Evolutionary conservation across 1,284 basidiomycete genomes (phyloP).

Genomic region (Polyporus tsugae): DNA sequence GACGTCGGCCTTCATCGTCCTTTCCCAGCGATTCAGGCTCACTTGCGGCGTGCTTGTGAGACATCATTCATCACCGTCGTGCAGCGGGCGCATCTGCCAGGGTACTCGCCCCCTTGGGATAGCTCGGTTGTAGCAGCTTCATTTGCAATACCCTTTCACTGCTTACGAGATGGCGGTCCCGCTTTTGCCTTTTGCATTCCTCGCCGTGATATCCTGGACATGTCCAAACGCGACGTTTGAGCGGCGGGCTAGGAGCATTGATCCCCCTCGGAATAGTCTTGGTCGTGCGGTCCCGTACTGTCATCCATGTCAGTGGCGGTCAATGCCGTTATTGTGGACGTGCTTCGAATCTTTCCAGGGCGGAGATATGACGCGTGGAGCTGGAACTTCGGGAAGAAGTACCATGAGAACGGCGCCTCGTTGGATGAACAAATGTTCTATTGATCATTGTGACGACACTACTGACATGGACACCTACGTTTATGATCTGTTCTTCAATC

Average conservation of each 20-base stretch:
- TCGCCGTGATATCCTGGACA: not conserved
- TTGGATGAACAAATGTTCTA: not conserved
- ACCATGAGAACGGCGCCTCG: not conserved
- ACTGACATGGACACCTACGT: too few species aligned
- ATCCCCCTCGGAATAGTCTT: not conserved
- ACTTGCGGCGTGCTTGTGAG: not conserved
- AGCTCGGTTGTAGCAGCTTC: not conserved
- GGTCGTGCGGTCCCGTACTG: not conserved
- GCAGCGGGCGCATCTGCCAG: conserved; percentile 4
- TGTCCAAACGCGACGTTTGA: not conserved
- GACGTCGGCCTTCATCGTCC: not conserved
- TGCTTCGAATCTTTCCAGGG: not conserved
- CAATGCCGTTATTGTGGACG: not conserved
- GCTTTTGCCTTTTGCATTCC: not conserved
- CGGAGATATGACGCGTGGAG: not conserved
- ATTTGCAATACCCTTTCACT: not conserved
- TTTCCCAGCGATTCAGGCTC: too few species aligned
- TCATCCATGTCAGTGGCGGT: not conserved
- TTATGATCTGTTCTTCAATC: too few species aligned
- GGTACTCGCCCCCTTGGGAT: not conserved
- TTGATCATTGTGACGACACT: not conserved
- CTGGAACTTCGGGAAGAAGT: not conserved
- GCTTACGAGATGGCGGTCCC: not conserved
- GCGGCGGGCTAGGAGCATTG: not conserved
- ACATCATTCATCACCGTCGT: not conserved